phyloP scores from a whole-genome alignment of 805 yeast genomes.

The Grigorovia jiainica region DNA sequence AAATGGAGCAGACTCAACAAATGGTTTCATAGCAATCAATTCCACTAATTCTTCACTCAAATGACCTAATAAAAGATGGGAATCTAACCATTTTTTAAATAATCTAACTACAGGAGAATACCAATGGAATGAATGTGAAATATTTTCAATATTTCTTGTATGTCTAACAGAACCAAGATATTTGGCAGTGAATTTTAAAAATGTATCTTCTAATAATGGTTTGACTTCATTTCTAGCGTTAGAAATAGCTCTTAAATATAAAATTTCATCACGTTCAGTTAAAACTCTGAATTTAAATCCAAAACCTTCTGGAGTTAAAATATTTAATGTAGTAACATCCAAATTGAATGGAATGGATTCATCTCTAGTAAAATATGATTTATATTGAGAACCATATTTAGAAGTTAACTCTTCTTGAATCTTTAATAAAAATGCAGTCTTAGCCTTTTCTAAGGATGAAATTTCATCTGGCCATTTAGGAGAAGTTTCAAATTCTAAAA shows the following conservation, averaged over 20 bases:
- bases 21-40: slow-evolving; percentile 70
- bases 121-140: slow-evolving; percentile 62
- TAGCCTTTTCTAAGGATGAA: slow-evolving; percentile 74
- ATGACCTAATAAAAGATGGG: slow-evolving; percentile 65
- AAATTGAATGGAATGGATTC: slow-evolving; percentile 55
- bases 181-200: slow-evolving; percentile 51
- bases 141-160: slow-evolving; percentile 63
- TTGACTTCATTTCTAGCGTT: slow-evolving; percentile 54
- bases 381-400: slow-evolving; percentile 45
- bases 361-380: slow-evolving; percentile 56
- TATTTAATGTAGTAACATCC: slow-evolving; percentile 46
- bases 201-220: slow-evolving; percentile 49
- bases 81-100: slow-evolving; percentile 82
- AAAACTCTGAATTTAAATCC: slow-evolving; percentile 71
- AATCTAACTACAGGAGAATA: slow-evolving; percentile 75
- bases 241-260: slow-evolving; percentile 63
- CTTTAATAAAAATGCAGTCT: slow-evolving; percentile 78
- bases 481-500: slow-evolving; percentile 82
- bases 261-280: slow-evolving; percentile 74
- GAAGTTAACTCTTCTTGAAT: slow-evolving; percentile 39
- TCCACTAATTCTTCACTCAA: slow-evolving; percentile 75
- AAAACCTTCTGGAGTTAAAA: slow-evolving; percentile 82
- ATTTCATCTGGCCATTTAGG: slow-evolving; percentile 95
- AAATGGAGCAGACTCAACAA: slow-evolving; percentile 83
- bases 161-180: slow-evolving; percentile 68